Conservation (phyloP, 1,139 yeast genomes). For the Yamadazyma trypodendri region DNA sequence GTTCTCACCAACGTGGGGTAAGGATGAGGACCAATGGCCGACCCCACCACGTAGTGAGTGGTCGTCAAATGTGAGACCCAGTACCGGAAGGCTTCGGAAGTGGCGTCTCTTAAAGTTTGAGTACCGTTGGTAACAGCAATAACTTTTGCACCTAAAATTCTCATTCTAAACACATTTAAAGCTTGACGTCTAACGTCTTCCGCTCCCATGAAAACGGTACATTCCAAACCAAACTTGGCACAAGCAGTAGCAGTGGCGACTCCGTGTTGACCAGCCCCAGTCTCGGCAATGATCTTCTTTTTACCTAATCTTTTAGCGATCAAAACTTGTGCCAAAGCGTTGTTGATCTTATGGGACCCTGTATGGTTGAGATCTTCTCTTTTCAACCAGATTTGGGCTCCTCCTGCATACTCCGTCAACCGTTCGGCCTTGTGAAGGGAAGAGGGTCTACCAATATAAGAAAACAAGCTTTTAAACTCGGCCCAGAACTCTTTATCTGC, state of each 20-base stretch:
- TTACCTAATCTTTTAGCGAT: constrained; percentile 92
- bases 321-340: constrained; percentile 91
- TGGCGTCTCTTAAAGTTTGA: constrained; percentile 93
- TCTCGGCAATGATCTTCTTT: constrained; percentile 89
- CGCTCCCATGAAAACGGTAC: constrained; percentile 99
- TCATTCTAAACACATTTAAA: constrained; percentile 94
- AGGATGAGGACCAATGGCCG: constrained; percentile 99
- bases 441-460: constrained; percentile 95
- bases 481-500: constrained; percentile 93
- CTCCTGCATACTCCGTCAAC: constrained; percentile 86
- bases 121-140: constrained; percentile 94
- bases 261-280: constrained; percentile 99
- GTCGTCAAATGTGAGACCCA: constrained; percentile 89
- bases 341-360: constrained; percentile 96
- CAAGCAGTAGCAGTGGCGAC: constrained; percentile 99
- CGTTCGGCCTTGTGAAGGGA: constrained; percentile 88
- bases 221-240: constrained; percentile 93
- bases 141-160: constrained; percentile 92
- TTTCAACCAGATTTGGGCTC: constrained; percentile 97
- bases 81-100: constrained; percentile 91
- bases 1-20: constrained; percentile 97
- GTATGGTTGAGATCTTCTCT: constrained; percentile 98
- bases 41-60: constrained; percentile 94
- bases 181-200: constrained; percentile 99
- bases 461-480: constrained; percentile 77